These are phyloP conservation scores for Pelargonium nanum DNA, from an alignment of 345 rosid species.

Conservation along the genomic window DNA sequence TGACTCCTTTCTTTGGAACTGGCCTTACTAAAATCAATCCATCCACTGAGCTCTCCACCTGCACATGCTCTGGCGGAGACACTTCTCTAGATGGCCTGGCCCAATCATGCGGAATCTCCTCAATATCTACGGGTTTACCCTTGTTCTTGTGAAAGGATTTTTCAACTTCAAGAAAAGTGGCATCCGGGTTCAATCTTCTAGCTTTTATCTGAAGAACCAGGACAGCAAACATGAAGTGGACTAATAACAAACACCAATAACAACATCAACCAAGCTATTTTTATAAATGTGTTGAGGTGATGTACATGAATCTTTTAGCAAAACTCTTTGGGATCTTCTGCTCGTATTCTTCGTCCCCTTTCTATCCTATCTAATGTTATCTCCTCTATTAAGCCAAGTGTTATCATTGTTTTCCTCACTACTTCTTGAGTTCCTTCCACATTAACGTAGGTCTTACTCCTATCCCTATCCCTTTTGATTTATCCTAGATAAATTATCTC, in stretches of 20 bases:
- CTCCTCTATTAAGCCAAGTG: too few species aligned
- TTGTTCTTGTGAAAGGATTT: slow-evolving; percentile 65
- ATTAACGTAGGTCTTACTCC: too few species aligned
- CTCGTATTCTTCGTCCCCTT: too few species aligned
- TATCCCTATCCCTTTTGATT: too few species aligned
- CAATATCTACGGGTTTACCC: slow-evolving; percentile 46
- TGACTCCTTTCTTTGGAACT: slow-evolving; percentile 55
- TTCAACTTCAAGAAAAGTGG: slow-evolving; percentile 64
- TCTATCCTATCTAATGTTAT: too few species aligned
- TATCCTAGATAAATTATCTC: too few species aligned
- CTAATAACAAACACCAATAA: not conserved
- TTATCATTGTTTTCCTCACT: too few species aligned
- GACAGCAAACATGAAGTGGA: slow-evolving; percentile 10
- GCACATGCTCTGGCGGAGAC: slow-evolving; percentile 18
- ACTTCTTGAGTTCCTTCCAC: too few species aligned
- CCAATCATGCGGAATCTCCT: slow-evolving; percentile 65
- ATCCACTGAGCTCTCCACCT: slow-evolving; percentile 25
- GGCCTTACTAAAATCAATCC: slow-evolving; percentile 67
- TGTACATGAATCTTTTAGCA: too few species aligned
- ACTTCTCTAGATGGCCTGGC: not conserved
- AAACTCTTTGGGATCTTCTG: too few species aligned
- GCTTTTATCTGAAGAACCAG: slow-evolving; percentile 53
- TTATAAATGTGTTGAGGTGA: too few species aligned
- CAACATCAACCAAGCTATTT: not conserved
- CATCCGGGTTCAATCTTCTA: slow-evolving; percentile 66